Evolutionary conservation across 805 yeast species (phyloP), one percentile per base, ranked within the genome.

Genomic region (Metschnikowia shivogae): DNA sequence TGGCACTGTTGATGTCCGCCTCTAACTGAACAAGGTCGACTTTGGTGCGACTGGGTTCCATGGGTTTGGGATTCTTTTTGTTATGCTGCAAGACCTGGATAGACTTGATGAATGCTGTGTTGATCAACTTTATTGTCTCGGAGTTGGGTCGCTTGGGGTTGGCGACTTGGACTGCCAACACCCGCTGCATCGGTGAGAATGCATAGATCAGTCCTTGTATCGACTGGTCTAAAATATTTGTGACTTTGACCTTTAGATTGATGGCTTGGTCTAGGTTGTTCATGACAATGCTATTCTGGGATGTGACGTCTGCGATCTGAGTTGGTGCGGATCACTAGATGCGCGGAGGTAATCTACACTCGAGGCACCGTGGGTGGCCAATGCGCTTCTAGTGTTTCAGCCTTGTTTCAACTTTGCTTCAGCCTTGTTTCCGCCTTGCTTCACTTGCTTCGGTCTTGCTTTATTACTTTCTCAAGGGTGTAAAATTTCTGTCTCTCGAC

Each of bases 201-300:
- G 89, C 74, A 59, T 80, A 82, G 32, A 86, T 73, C 28, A 73
- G 66, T 1, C 93, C 95, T n/a, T 71, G 69, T 42, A 80, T 69
- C 7, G 70, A 68, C 24, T 74, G 72, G 56, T 84, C 88, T 37
- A 80, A 65, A 6, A 76, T 65, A 41, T 86, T 86, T 10, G 78
- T 75, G 42, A 85, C 69, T 57, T 72, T 78, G 46, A 86, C 86
- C 55, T 81, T 62, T 34, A 61, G 41, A 33, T 53, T 52, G 37
- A 52, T 22, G 38, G 42, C 42, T 37, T 53, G 57, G 36, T 53
- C 57, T 44, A 48, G 38, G 9, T 46, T 38, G 34, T 46, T 49
- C 57, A 53, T 53, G 34, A 20, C 34, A 28, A 37, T 37, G 34
- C 40, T 22, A 37, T 29, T 10, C 28, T 28, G 34, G 28, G 34